These are phyloP conservation scores for Xerophyta viscosa DNA, from an alignment of 106 monocot genomes.

Conservation along the genomic window DNA sequence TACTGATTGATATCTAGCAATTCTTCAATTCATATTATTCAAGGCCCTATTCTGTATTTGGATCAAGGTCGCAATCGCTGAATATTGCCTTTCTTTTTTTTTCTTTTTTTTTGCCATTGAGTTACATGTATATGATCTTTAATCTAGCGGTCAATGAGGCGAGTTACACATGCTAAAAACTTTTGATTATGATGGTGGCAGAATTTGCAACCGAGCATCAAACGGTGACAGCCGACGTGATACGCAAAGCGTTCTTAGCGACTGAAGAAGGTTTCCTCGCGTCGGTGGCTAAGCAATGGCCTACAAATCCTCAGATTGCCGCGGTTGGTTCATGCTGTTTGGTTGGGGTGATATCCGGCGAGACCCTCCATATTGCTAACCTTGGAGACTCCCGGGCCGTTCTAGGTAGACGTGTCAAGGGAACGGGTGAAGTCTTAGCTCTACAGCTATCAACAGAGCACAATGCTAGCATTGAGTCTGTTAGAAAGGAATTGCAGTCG, in stretches of 20 bases:
- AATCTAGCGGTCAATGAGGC: no score
- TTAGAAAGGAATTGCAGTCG: slow-evolving; percentile 21
- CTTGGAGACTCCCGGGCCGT: slow-evolving; percentile 26
- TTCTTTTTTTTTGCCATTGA: no score
- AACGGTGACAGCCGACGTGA: slow-evolving; percentile 21
- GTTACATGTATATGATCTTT: no score
- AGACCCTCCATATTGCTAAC: slow-evolving; percentile 23
- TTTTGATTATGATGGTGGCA: no score
- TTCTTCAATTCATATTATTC: background rate
- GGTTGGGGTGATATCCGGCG: slow-evolving; percentile 19
- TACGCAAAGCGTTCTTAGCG: slow-evolving; percentile 22
- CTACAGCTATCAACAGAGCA: slow-evolving; percentile 30
- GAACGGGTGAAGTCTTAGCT: slow-evolving; percentile 12
- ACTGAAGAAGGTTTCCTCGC: slow-evolving; percentile 29
- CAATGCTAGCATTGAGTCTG: slow-evolving; percentile 22
- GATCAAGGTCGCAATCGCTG: no score
- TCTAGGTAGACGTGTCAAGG: slow-evolving; percentile 21
- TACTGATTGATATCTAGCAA: no score
- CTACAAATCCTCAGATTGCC: slow-evolving; percentile 21
- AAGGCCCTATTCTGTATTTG: no score
- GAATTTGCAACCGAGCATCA: slow-evolving; percentile 26
- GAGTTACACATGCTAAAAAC: no score
- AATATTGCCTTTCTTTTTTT: no score
- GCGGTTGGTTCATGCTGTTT: slow-evolving; percentile 12
- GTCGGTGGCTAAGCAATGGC: slow-evolving; percentile 20